Conservation (phyloP, 768 basidiomycete genomes). For the Mycena haematopus region DNA sequence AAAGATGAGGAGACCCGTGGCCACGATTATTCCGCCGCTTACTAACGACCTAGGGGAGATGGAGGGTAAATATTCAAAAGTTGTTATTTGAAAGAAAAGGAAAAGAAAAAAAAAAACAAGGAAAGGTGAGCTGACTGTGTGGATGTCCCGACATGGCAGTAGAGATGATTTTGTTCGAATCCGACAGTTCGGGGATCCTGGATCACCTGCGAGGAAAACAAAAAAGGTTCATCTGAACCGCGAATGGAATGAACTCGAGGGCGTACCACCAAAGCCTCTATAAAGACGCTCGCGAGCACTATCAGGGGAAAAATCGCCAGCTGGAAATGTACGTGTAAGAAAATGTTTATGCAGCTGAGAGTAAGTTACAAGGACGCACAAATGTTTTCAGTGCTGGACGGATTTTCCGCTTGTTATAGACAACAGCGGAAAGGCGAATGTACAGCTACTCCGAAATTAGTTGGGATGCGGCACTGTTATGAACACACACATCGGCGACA, state of each 20-base stretch:
- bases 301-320: neutral
- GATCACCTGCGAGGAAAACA: neutral
- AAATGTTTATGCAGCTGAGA: too few species aligned
- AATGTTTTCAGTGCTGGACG: slow-evolving; percentile 18
- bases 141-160: slow-evolving; percentile 13
- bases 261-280: slow-evolving; percentile 15
- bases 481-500: slow-evolving; percentile 3
- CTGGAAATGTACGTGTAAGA: neutral
- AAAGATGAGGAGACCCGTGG: slow-evolving; percentile 8
- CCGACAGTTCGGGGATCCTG: neutral
- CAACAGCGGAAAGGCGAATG: slow-evolving; percentile 7
- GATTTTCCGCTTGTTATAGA: slow-evolving; percentile 15
- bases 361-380: neutral
- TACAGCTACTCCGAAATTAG: neutral
- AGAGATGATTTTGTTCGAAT: neutral
- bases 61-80: neutral
- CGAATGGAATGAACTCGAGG: too few species aligned
- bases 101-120: too few species aligned
- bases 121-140: slow-evolving; percentile 3
- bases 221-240: too few species aligned
- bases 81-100: too few species aligned
- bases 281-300: neutral
- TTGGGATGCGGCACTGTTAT: neutral
- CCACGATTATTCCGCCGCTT: neutral
- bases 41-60: neutral